Evolutionary conservation across 1,139 yeast species (phyloP).

Genomic region (Sugiyamaella paludigena): DNA sequence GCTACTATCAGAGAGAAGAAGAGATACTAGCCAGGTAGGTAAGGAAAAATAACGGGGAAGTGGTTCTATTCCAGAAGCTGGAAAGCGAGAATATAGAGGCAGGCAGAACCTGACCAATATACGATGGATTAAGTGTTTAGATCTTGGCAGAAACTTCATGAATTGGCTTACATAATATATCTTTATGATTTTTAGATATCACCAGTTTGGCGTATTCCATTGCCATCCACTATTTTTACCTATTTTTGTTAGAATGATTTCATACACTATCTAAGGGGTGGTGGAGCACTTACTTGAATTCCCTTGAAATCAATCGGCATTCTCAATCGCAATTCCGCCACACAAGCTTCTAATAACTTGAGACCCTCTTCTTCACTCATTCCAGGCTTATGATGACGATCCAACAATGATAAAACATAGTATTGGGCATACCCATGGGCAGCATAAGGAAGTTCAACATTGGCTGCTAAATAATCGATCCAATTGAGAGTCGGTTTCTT

Average conservation of each 20-base stretch:
- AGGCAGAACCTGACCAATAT: no score
- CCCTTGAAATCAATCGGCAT: slow-evolving; percentile 98
- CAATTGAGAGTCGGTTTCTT: slow-evolving; percentile 71
- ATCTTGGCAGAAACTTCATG: neutral
- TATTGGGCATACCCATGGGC: slow-evolving; percentile 98
- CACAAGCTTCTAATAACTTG: slow-evolving; percentile 66
- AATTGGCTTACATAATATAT: neutral
- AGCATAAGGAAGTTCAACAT: slow-evolving; percentile 88
- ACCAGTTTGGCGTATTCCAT: slow-evolving; percentile 49
- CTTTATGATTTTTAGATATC: slow-evolving; percentile 19
- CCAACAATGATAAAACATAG: slow-evolving; percentile 84
- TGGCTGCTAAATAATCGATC: slow-evolving; percentile 93
- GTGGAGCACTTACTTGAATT: slow-evolving; percentile 46
- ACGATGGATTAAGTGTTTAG: neutral
- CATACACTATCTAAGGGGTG: no score
- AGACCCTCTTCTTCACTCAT: slow-evolving; percentile 79
- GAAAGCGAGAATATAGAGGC: no score
- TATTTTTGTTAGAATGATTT: no score
- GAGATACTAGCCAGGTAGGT: no score
- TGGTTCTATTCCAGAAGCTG: no score
- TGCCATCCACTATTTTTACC: slow-evolving; percentile 60
- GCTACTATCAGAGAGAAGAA: no score
- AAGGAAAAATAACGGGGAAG: no score
- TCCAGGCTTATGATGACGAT: slow-evolving; percentile 81
- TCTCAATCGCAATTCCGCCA: slow-evolving; percentile 75